phyloP scores from a whole-genome alignment of 371 early-diverging fungal species.

The Syncephalastrum sp. region DNA sequence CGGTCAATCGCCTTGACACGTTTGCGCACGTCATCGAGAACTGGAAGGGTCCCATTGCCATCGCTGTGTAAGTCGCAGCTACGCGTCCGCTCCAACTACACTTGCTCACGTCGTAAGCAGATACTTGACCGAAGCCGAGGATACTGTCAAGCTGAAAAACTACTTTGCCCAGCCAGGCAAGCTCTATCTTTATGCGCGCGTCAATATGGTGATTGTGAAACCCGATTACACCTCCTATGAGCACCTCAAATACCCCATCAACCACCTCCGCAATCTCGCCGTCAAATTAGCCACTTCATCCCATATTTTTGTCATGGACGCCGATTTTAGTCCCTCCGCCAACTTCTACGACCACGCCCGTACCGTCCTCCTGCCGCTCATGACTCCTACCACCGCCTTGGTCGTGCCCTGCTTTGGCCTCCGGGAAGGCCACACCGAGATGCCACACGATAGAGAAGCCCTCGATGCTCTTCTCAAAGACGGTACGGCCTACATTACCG shows the following conservation, averaged over 20 bases:
- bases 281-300: constrained; percentile 45
- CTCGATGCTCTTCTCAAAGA: constrained; percentile 38
- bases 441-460: too few species aligned
- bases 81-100: too few species aligned
- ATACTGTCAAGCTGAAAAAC: constrained; percentile 38
- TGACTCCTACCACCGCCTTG: constrained; percentile 34
- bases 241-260: constrained; percentile 61
- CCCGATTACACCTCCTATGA: constrained; percentile 42
- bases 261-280: constrained; percentile 61
- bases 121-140: constrained; percentile 51
- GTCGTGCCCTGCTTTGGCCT: constrained; percentile 63
- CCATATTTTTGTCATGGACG: constrained; percentile 61
- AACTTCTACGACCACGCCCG: constrained; percentile 38
- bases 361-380: constrained; percentile 24
- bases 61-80: constrained; percentile 51
- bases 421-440: constrained; percentile 37
- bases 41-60: constrained; percentile 61
- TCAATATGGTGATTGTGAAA: constrained; percentile 46
- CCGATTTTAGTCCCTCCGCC: constrained; percentile 58
- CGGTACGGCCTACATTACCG: constrained; percentile 59
- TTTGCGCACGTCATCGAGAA: constrained; percentile 48
- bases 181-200: constrained; percentile 25
- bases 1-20: constrained; percentile 54
- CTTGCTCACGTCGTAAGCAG: constrained; percentile 24
- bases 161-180: constrained; percentile 42